A percentile compares a stretch with the other conserved stretches of the same genome.
Conservation (phyloP, 139 green algal genomes). For the Tetradesmus lagerheimii region DNA sequence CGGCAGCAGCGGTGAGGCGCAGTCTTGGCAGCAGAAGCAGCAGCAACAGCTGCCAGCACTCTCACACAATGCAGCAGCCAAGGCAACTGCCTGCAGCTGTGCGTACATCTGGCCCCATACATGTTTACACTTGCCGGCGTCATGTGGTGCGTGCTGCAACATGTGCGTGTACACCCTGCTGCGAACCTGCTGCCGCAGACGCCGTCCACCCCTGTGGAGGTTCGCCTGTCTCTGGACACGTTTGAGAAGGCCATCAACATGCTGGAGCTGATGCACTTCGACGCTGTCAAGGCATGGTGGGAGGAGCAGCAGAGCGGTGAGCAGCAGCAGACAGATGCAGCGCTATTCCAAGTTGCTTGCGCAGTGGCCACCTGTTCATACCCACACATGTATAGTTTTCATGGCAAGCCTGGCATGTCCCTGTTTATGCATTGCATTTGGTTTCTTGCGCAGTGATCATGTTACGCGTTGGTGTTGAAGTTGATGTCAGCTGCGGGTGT, state of each 20-base stretch:
- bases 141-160: not conserved
- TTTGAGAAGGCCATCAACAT: constrained; percentile 58
- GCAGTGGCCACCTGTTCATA: no score
- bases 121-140: not conserved
- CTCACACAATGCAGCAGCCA: no score
- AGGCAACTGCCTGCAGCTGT: not conserved
- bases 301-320: constrained; percentile 43
- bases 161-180: not conserved
- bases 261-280: constrained; percentile 58
- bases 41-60: constrained; percentile 5
- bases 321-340: not conserved
- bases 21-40: not conserved
- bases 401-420: no score
- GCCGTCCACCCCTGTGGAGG: not conserved
- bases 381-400: no score
- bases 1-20: not conserved
- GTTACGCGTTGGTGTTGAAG: not conserved
- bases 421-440: not conserved
- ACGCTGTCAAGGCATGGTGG: constrained; percentile 51
- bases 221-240: constrained; percentile 21
- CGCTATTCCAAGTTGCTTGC: not conserved
- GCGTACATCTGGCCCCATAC: not conserved
- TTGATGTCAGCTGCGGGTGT: not conserved
- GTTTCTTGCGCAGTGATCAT: no score
- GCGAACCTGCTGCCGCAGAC: not conserved